phyloP scores from a whole-genome alignment of 306 rosid species.

The Prosopis cineraria region DNA sequence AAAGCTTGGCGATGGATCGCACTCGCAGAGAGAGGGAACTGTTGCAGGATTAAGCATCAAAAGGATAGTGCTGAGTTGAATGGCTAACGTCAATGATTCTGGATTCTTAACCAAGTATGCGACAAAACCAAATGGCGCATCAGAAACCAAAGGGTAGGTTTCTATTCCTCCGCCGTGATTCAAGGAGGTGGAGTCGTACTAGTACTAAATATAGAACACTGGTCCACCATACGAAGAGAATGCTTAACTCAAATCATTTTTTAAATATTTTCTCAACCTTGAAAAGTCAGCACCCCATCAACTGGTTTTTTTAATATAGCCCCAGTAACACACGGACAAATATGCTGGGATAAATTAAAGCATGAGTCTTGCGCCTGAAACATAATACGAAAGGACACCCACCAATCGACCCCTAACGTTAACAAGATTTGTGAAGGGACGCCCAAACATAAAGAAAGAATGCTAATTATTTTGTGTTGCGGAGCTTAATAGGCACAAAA shows the following conservation, averaged over 20 bases:
- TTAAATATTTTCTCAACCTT: too few relatives aligned
- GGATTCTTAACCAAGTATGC: conserved; percentile 2
- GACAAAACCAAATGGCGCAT: conserved; percentile 37
- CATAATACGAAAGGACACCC: not conserved
- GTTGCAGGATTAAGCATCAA: not conserved
- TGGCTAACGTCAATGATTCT: conserved; percentile 31
- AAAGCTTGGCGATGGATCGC: not conserved
- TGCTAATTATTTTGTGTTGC: too few relatives aligned
- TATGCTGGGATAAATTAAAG: not conserved
- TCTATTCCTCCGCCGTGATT: conserved; percentile 2
- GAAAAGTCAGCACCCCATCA: not conserved
- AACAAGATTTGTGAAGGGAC: not conserved
- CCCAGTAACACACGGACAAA: not conserved
- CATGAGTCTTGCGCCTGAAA: not conserved
- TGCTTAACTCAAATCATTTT: not conserved
- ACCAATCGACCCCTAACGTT: not conserved
- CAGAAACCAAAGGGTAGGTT: not conserved
- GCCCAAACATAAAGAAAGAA: too few relatives aligned
- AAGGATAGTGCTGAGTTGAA: conserved; percentile 8
- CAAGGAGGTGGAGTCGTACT: conserved; percentile 1
- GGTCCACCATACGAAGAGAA: conserved; percentile 9
- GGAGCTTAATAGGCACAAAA: not conserved
- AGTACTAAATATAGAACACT: conserved; percentile 11
- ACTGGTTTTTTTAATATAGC: not conserved
- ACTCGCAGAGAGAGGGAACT: not conserved